phyloP scores from a whole-genome alignment of 306 rosid species.

The Trichosanthes cucumerina region DNA sequence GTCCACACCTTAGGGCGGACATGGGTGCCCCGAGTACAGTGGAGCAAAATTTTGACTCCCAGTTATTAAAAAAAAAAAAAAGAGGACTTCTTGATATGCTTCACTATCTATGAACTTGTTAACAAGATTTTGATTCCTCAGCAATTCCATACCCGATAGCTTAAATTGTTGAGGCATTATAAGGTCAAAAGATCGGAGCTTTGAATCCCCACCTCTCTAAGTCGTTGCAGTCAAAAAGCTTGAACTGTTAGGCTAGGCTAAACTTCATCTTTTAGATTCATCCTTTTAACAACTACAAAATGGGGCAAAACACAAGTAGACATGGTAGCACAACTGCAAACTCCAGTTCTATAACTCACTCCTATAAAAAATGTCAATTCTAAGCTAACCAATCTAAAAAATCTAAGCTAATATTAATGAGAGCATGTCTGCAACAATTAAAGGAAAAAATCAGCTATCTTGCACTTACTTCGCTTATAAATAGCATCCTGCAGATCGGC shows the following conservation, averaged over 20 bases:
- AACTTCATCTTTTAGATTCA: neutral
- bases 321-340: neutral
- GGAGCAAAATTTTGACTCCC: too few species aligned
- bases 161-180: neutral
- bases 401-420: neutral
- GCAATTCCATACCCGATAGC: neutral
- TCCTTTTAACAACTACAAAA: neutral
- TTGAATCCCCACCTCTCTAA: neutral
- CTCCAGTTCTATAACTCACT: neutral
- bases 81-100: neutral
- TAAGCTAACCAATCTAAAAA: neutral
- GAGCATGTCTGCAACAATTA: neutral
- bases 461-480: slow-evolving; percentile 65
- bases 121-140: neutral
- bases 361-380: neutral
- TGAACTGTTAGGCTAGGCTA: neutral
- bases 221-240: neutral
- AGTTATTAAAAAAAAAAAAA: too few species aligned
- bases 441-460: neutral
- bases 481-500: slow-evolving; percentile 92
- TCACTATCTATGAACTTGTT: neutral
- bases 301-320: neutral
- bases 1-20: too few species aligned
- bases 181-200: too few species aligned
- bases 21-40: too few species aligned